phyloP scores from a whole-genome alignment of 805 yeast genomes.

The Barnettozyma botsteinii region DNA sequence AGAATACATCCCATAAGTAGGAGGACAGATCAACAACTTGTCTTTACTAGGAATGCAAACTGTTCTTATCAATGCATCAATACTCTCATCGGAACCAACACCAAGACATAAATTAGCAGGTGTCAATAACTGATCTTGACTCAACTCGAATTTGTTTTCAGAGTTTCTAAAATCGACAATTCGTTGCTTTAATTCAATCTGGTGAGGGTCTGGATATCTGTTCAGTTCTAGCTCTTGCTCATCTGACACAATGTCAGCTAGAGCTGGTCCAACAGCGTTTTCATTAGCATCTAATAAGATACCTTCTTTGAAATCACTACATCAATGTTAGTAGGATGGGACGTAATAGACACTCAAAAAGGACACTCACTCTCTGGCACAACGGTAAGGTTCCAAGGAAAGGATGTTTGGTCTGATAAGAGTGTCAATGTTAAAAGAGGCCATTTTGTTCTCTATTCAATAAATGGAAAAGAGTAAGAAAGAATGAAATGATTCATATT shows the following conservation, averaged over 20 bases:
- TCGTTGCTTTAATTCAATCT: slow-evolving; percentile 63
- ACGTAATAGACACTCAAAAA: background rate
- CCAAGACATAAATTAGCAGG: slow-evolving; percentile 83
- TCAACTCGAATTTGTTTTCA: slow-evolving; percentile 28
- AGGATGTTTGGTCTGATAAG: slow-evolving; percentile 83
- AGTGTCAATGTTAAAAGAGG: slow-evolving; percentile 43
- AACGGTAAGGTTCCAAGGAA: slow-evolving; percentile 81
- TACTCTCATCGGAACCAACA: slow-evolving; percentile 96
- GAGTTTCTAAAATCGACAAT: slow-evolving; percentile 67
- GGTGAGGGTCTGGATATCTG: slow-evolving; percentile 98
- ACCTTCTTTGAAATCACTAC: slow-evolving; percentile 79
- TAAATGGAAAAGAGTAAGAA: background rate
- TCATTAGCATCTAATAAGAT: slow-evolving; percentile 92
- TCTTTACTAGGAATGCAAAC: slow-evolving; percentile 78
- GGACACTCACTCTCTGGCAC: slow-evolving; percentile 75
- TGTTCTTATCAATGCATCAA: slow-evolving; percentile 82
- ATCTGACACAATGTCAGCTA: slow-evolving; percentile 35
- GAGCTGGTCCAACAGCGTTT: slow-evolving; percentile 87
- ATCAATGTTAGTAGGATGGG: background rate
- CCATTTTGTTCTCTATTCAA: slow-evolving; percentile 25
- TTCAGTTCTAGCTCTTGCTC: slow-evolving; percentile 59
- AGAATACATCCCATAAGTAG: slow-evolving; percentile 96
- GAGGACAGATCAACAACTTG: slow-evolving; percentile 82
- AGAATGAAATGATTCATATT: background rate
- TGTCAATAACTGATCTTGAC: slow-evolving; percentile 30